A percentile compares a stretch with the other conserved stretches of the same genome.
These are phyloP conservation scores for Nepenthes alata DNA, from an alignment of 179 eudicot genomes.

Conservation along the genomic window DNA sequence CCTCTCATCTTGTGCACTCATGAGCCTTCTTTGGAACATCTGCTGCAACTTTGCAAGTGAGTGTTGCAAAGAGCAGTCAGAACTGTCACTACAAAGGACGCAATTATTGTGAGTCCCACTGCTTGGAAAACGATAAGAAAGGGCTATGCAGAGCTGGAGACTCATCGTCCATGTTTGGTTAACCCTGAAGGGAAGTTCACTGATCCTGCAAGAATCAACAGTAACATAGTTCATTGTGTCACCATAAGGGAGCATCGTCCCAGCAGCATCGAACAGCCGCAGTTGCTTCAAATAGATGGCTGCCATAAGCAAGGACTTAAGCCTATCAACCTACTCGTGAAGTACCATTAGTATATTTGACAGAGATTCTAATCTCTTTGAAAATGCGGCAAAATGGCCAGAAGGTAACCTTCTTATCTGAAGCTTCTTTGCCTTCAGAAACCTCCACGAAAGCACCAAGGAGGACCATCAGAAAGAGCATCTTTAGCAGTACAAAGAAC, in stretches of 20 bases:
- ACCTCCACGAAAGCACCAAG: slow-evolving; percentile 27
- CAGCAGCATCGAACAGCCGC: slow-evolving; percentile 21
- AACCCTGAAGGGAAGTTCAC: slow-evolving; percentile 35
- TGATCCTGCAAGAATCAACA: slow-evolving; percentile 37
- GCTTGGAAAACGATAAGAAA: slow-evolving; percentile 16
- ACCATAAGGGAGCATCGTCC: slow-evolving; percentile 21
- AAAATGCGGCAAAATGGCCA: slow-evolving; percentile 25
- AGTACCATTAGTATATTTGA: slow-evolving; percentile 42
- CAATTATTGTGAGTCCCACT: slow-evolving; percentile 25
- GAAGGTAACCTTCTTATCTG: slow-evolving; percentile 24
- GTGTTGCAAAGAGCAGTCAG: slow-evolving; percentile 24
- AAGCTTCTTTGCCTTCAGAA: slow-evolving; percentile 26
- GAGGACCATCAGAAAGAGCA: slow-evolving; percentile 32
- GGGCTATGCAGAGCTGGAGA: slow-evolving; percentile 26
- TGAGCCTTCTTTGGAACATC: slow-evolving; percentile 49
- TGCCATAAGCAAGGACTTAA: slow-evolving; percentile 28
- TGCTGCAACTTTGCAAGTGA: slow-evolving; percentile 57
- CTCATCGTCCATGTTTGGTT: slow-evolving; percentile 34
- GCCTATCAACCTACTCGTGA: slow-evolving; percentile 23
- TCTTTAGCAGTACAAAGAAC: slow-evolving; percentile 23
- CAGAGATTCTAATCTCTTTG: slow-evolving; percentile 28
- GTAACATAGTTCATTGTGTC: slow-evolving; percentile 36
- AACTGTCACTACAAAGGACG: slow-evolving; percentile 22
- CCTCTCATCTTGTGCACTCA: slow-evolving; percentile 66
- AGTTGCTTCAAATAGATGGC: slow-evolving; percentile 29